A percentile compares a stretch with the other conserved stretches of the same genome.
These are phyloP conservation scores for Seiridium unicorne DNA, from an alignment of 2,329 filamentous ascomycete species.

Conservation along the genomic window DNA sequence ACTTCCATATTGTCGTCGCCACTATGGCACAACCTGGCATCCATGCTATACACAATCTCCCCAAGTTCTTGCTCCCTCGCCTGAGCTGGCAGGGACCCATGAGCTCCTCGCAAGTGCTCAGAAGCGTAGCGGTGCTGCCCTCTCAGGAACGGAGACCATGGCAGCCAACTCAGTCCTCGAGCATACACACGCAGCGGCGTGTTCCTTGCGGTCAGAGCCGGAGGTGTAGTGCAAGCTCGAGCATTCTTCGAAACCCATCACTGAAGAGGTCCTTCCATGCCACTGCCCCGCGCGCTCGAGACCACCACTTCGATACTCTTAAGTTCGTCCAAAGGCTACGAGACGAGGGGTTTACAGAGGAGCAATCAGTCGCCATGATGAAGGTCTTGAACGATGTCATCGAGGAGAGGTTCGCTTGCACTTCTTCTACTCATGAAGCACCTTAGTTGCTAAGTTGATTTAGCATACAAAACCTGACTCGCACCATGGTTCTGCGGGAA, in stretches of 20 bases:
- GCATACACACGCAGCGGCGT: constrained; percentile 20
- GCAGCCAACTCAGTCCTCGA: constrained; percentile 16
- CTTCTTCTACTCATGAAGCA: neutral
- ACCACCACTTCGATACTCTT: constrained; percentile 97
- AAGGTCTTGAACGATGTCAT: constrained; percentile 94
- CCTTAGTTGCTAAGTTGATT: neutral
- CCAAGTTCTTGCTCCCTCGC: constrained; percentile 53
- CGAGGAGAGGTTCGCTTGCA: constrained; percentile 69
- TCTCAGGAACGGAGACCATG: constrained; percentile 15
- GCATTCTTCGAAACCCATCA: constrained; percentile 25
- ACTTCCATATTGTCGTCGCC: neutral
- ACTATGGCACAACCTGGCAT: constrained; percentile 25
- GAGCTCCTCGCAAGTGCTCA: constrained; percentile 23
- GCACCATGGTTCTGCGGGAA: constrained; percentile 96
- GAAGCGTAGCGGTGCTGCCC: constrained; percentile 24
- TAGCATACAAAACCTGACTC: constrained; percentile 93
- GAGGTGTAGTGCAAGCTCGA: constrained; percentile 8
- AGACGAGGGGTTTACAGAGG: constrained; percentile 90
- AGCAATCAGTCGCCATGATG: constrained; percentile 98
- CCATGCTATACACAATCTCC: constrained; percentile 39
- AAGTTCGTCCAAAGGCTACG: constrained; percentile 93
- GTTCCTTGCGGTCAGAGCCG: constrained; percentile 9
- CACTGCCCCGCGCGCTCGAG: constrained; percentile 59
- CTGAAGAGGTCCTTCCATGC: constrained; percentile 63
- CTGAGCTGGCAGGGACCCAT: constrained; percentile 48